phyloP scores from a whole-genome alignment of 495 filamentous ascomycete species.

The Penicillium samsonianum region DNA sequence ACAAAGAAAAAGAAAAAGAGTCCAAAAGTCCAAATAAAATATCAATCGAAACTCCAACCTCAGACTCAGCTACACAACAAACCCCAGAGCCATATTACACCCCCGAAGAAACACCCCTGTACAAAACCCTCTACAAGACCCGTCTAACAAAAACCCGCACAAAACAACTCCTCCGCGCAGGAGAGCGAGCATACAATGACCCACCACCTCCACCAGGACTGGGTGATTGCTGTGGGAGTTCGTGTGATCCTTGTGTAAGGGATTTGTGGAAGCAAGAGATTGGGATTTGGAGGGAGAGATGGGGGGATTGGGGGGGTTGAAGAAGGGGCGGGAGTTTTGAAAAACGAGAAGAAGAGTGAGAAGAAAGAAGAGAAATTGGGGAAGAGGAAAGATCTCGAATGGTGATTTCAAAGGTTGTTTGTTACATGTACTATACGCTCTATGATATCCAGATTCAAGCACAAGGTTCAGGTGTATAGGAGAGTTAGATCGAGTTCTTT shows the following conservation, averaged over 20 bases:
- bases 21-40: constrained; percentile 6
- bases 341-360: neutral
- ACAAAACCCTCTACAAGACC: constrained; percentile 36
- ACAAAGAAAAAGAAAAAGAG: constrained; percentile 2
- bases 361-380: neutral
- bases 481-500: neutral
- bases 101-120: constrained; percentile 28
- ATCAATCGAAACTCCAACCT: constrained; percentile 4
- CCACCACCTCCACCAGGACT: constrained; percentile 41
- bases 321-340: neutral
- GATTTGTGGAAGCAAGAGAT: constrained; percentile 45
- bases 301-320: constrained; percentile 35
- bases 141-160: constrained; percentile 37
- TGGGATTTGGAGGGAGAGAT: constrained; percentile 42
- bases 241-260: constrained; percentile 47
- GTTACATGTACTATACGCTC: neutral
- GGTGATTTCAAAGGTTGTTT: constrained; percentile 22
- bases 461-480: neutral
- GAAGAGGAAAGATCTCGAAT: constrained; percentile 19
- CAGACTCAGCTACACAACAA: neutral
- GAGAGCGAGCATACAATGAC: constrained; percentile 35
- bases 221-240: constrained; percentile 45
- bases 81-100: constrained; percentile 29
- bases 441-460: no score
- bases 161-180: constrained; percentile 44